Evolutionary conservation across 495 filamentous ascomycete species (phyloP).

Genomic region (Podospora comata): DNA sequence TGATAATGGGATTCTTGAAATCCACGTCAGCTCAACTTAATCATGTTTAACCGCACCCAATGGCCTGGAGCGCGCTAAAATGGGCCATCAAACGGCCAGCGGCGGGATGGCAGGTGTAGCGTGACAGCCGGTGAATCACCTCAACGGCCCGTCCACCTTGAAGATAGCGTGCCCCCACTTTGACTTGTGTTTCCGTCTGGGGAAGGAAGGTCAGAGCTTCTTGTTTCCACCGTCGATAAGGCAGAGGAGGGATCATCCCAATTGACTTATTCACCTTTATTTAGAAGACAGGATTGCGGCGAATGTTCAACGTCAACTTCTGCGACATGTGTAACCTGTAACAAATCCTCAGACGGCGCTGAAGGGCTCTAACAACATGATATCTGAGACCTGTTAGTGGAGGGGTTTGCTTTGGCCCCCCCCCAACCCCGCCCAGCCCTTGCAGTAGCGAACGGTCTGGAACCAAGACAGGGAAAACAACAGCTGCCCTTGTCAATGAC

Average conservation of each 20-base stretch:
- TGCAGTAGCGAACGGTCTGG: background rate
- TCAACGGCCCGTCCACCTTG: background rate
- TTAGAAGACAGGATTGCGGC: background rate
- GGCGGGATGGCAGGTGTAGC: background rate
- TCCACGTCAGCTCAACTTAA: background rate
- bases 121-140: background rate
- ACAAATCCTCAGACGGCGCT: background rate
- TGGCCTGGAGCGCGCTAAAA: background rate
- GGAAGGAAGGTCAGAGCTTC: background rate
- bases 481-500: no score
- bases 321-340: slow-evolving; percentile 4
- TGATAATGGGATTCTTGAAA: background rate
- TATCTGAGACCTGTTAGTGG: no score
- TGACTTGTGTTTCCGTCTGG: background rate
- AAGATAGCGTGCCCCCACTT: background rate
- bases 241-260: background rate
- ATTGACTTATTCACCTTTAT: background rate
- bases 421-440: background rate
- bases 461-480: background rate
- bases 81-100: background rate
- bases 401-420: background rate
- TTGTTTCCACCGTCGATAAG: background rate
- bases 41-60: background rate
- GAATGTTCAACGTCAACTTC: background rate
- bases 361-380: background rate